These are phyloP conservation scores for Aurantiochytrium sp. DNA, from an alignment of 108 stramenopile genomes.

Conservation along the genomic window DNA sequence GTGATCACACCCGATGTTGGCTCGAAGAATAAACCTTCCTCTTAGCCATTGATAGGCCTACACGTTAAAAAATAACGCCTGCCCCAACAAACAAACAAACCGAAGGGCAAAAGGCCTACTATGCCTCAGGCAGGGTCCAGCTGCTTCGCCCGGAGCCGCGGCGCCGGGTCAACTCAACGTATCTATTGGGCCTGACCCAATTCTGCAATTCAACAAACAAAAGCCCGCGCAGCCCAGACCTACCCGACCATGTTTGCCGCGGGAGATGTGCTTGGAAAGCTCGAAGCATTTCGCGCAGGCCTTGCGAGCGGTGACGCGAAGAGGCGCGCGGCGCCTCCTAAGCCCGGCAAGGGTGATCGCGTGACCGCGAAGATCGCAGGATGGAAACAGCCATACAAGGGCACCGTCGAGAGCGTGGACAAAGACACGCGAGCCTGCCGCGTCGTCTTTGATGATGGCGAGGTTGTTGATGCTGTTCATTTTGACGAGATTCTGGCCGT, in stretches of 20 bases:
- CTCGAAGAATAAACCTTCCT: no score
- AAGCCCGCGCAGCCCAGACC: no score
- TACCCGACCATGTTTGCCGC: neutral
- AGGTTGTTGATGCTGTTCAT: neutral
- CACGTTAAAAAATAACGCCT: no score
- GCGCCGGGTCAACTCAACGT: no score
- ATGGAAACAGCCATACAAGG: neutral
- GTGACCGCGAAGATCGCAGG: neutral
- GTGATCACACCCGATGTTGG: no score
- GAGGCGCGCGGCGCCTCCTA: neutral
- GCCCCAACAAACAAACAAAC: no score
- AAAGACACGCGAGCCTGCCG: neutral
- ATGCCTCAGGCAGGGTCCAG: no score
- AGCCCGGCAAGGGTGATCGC: neutral
- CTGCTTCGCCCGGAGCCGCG: no score
- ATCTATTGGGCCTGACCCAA: no score
- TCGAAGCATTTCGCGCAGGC: neutral
- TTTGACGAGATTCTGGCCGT: neutral
- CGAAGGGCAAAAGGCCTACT: no score
- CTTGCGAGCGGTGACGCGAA: neutral
- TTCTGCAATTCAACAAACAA: no score
- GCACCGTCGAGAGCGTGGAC: neutral
- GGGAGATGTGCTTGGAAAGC: neutral
- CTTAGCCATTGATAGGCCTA: no score
- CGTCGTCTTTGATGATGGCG: slow-evolving; percentile 1